These are phyloP conservation scores for Metschnikowia colocasiae DNA, from an alignment of 805 yeast genomes.

Conservation along the genomic window DNA sequence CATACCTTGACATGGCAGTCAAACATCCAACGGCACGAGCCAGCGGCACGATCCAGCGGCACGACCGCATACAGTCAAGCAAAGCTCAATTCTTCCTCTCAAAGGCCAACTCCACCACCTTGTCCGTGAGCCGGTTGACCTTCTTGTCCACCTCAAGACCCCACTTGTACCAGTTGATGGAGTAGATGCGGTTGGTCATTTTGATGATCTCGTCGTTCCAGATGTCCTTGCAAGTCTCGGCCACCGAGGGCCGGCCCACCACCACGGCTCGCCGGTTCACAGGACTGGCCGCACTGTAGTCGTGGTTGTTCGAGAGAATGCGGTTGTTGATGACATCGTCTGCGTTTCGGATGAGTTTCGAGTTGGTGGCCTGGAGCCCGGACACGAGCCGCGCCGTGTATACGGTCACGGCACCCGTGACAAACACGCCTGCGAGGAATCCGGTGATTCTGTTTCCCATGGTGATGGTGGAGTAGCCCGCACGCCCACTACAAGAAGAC, in stretches of 20 bases:
- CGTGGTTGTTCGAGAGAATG: constrained; percentile 47
- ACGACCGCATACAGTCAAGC: too few relatives aligned
- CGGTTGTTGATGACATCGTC: constrained; percentile 50
- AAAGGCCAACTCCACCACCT: constrained; percentile 15
- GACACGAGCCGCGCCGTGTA: constrained; percentile 56
- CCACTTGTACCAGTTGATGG: constrained; percentile 46
- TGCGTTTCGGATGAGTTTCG: constrained; percentile 46
- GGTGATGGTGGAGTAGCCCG: not conserved
- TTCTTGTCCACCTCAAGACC: constrained; percentile 35
- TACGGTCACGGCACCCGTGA: constrained; percentile 60
- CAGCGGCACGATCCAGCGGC: too few relatives aligned
- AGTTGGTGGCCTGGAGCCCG: constrained; percentile 43
- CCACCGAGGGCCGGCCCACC: constrained; percentile 36
- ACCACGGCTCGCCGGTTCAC: constrained; percentile 26
- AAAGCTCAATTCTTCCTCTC: constrained; percentile 14
- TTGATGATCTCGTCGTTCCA: constrained; percentile 74
- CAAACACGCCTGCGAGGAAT: constrained; percentile 50
- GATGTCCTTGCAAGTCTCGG: constrained; percentile 67
- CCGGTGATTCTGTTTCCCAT: constrained; percentile 46
- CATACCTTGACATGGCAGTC: too few relatives aligned
- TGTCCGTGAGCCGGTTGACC: constrained; percentile 28
- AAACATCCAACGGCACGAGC: too few relatives aligned
- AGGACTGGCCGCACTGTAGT: constrained; percentile 42
- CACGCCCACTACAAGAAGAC: too few relatives aligned
- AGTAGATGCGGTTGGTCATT: constrained; percentile 61